These are phyloP conservation scores for Claviceps humidiphila DNA, from an alignment of 2,329 filamentous ascomycete species.

Conservation along the genomic window DNA sequence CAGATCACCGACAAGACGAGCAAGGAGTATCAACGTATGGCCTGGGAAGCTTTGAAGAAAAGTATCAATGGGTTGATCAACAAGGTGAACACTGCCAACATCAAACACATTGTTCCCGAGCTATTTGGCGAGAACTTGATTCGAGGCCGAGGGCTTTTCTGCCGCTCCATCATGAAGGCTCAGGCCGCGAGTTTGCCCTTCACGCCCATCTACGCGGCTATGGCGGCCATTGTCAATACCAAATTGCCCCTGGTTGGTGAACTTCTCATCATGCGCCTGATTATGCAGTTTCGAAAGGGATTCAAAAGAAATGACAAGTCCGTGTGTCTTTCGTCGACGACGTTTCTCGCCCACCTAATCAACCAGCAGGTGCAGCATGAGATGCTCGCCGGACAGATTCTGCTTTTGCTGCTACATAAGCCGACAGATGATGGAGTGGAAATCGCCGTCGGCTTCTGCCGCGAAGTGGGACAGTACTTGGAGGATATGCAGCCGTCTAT, in stretches of 20 bases:
- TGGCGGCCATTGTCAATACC: slow-evolving; percentile 94
- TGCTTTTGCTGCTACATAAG: slow-evolving; percentile 84
- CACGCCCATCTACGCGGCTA: slow-evolving; percentile 89
- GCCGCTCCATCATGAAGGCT: slow-evolving; percentile 94
- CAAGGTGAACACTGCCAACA: slow-evolving; percentile 96
- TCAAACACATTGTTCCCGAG: slow-evolving; percentile 94
- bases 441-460: slow-evolving; percentile 86
- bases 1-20: slow-evolving; percentile 94
- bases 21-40: slow-evolving; percentile 97
- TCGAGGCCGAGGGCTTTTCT: slow-evolving; percentile 82
- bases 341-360: slow-evolving; percentile 87
- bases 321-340: slow-evolving; percentile 84
- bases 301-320: slow-evolving; percentile 96
- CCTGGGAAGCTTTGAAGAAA: slow-evolving; percentile 98
- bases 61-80: slow-evolving; percentile 98
- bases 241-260: slow-evolving; percentile 93
- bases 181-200: slow-evolving; percentile 93
- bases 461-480: slow-evolving; percentile 84
- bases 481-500: slow-evolving; percentile 92
- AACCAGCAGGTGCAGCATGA: slow-evolving; percentile 95
- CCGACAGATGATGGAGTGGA: slow-evolving; percentile 96
- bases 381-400: slow-evolving; percentile 81
- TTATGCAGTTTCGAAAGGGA: slow-evolving; percentile 88
- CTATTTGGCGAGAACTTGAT: slow-evolving; percentile 90
- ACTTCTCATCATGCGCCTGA: slow-evolving; percentile 68